phyloP scores from a whole-genome alignment of 176 grass and related monocot species.

The Alloteropsis semialata region DNA sequence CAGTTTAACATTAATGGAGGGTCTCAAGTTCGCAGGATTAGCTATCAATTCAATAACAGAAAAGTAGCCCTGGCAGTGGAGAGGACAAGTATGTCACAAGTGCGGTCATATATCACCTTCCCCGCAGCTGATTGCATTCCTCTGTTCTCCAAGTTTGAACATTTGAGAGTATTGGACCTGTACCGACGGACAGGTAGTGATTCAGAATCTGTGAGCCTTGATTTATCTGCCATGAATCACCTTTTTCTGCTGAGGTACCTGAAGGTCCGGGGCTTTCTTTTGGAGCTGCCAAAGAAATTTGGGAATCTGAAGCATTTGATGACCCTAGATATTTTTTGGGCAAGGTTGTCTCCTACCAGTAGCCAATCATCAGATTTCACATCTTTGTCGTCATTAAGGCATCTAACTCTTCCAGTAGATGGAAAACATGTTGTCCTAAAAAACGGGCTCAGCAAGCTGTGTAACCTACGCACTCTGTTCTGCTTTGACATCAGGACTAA shows the following conservation, averaged over 20 bases:
- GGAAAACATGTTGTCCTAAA: not conserved
- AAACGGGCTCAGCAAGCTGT: not conserved
- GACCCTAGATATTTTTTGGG: too few relatives aligned
- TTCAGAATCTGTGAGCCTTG: not conserved
- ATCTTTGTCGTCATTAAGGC: not conserved
- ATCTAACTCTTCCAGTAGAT: not conserved
- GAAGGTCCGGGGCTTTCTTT: not conserved
- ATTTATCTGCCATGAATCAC: not conserved
- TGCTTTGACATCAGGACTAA: not conserved
- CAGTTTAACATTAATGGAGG: too few relatives aligned
- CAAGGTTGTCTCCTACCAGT: too few relatives aligned
- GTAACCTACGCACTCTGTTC: not conserved
- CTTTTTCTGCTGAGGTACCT: slow-evolving; percentile 24
- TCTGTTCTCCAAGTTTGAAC: not conserved
- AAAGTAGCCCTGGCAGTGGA: too few relatives aligned
- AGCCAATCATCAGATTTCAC: not conserved
- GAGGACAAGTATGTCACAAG: not conserved
- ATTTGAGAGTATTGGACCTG: slow-evolving; percentile 7
- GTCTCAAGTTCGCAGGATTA: too few relatives aligned
- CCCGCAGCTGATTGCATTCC: not conserved
- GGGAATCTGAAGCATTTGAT: too few relatives aligned
- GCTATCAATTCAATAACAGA: too few relatives aligned
- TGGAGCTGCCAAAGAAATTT: not conserved
- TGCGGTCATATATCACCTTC: not conserved
- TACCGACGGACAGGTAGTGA: not conserved